Evolutionary conservation across 1,284 basidiomycete genomes (phyloP).

Genomic region (Ceratobasidium sp.): DNA sequence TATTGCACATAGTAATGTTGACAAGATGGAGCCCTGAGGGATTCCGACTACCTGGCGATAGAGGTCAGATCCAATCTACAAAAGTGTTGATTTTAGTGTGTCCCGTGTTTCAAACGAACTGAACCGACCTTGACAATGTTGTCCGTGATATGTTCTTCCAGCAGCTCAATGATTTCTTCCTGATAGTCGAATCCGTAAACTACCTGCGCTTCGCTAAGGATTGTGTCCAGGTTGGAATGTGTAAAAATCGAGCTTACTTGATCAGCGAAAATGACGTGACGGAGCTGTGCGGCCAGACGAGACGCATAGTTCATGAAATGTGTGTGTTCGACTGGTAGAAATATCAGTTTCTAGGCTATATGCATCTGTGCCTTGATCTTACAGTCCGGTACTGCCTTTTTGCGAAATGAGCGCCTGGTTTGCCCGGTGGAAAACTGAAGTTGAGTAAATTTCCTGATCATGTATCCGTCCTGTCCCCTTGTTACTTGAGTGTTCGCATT

Average conservation of each 20-base stretch:
- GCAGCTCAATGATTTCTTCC: slow-evolving; percentile 70
- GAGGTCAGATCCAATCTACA: slow-evolving; percentile 75
- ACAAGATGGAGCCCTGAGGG: slow-evolving; percentile 93
- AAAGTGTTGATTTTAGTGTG: not conserved
- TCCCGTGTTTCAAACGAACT: not conserved
- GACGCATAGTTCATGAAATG: slow-evolving; percentile 75
- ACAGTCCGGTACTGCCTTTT: slow-evolving; percentile 74
- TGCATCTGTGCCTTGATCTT: slow-evolving; percentile 27
- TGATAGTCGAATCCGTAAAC: slow-evolving; percentile 65
- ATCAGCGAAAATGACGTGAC: slow-evolving; percentile 86
- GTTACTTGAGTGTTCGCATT: slow-evolving; percentile 43
- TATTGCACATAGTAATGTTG: slow-evolving; percentile 87
- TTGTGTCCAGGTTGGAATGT: not conserved
- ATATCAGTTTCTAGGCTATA: not conserved
- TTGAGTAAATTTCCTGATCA: slow-evolving; percentile 70
- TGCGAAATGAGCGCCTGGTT: slow-evolving; percentile 63
- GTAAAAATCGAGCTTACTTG: slow-evolving; percentile 57
- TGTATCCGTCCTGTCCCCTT: slow-evolving; percentile 49
- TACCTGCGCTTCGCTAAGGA: slow-evolving; percentile 54
- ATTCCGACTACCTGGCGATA: slow-evolving; percentile 91
- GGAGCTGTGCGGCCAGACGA: slow-evolving; percentile 68
- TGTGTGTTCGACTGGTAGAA: slow-evolving; percentile 67
- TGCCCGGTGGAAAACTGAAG: slow-evolving; percentile 61
- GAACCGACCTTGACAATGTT: slow-evolving; percentile 84
- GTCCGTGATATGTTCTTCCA: slow-evolving; percentile 88